Evolutionary conservation across 768 basidiomycete genomes (phyloP).

Genomic region (Grammothele lineata): DNA sequence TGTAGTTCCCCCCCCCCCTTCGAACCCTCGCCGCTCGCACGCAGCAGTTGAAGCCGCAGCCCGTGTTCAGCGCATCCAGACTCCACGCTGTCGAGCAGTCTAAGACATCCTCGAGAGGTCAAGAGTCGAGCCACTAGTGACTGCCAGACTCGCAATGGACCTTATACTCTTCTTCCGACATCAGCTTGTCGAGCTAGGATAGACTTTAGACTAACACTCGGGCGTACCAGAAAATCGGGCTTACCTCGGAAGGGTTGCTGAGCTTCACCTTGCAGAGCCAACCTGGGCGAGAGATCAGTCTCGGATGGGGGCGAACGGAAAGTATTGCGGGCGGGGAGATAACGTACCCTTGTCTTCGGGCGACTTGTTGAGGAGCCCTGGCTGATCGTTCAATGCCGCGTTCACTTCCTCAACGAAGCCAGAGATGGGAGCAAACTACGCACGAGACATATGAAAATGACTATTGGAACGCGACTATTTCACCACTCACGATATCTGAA

Average conservation of each 20-base stretch:
- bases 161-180: slow-evolving; percentile 77
- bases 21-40: neutral
- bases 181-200: slow-evolving; percentile 59
- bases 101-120: too few relatives aligned
- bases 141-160: slow-evolving; percentile 42
- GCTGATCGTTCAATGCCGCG: slow-evolving; percentile 55
- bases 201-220: too few relatives aligned
- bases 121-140: neutral
- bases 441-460: too few relatives aligned
- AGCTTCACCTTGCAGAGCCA: slow-evolving; percentile 96
- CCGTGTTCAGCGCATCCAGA: neutral
- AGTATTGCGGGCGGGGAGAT: neutral
- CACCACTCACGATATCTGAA: slow-evolving; percentile 71
- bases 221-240: too few relatives aligned
- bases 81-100: too few relatives aligned
- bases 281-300: slow-evolving; percentile 49
- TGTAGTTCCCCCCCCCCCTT: neutral
- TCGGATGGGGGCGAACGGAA: neutral
- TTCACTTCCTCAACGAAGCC: slow-evolving; percentile 83
- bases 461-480: too few relatives aligned
- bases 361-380: slow-evolving; percentile 84
- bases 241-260: slow-evolving; percentile 71
- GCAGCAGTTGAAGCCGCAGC: slow-evolving; percentile 5
- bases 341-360: slow-evolving; percentile 75
- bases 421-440: slow-evolving; percentile 88